A percentile compares a stretch with the other conserved stretches of the same genome.
Conservation (phyloP, 768 basidiomycete genomes). For the Kwoniella shandongensis region DNA sequence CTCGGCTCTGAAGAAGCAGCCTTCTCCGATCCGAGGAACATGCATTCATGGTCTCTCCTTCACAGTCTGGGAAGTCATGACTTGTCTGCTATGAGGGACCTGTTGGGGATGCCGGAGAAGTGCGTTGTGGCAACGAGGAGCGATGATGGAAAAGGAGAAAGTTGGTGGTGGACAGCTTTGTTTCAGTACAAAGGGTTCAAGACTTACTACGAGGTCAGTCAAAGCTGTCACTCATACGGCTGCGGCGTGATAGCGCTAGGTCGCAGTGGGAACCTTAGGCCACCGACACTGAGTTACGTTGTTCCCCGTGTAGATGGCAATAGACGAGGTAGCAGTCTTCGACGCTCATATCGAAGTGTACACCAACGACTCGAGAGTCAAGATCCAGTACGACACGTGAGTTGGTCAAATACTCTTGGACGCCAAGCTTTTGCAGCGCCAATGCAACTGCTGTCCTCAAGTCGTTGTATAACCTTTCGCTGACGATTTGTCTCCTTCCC, state of each 20-base stretch:
- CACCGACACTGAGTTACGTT: not conserved
- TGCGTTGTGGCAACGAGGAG: constrained; percentile 19
- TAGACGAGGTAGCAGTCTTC: constrained; percentile 46
- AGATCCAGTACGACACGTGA: constrained; percentile 38
- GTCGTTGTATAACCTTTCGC: constrained; percentile 1
- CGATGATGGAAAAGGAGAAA: constrained; percentile 4
- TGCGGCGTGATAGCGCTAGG: too few relatives aligned
- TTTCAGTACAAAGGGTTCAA: constrained; percentile 42
- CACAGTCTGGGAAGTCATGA: constrained; percentile 41
- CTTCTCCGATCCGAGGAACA: constrained; percentile 6
- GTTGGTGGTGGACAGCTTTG: constrained; percentile 30
- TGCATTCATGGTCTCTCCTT: constrained; percentile 31
- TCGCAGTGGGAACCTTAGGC: too few relatives aligned
- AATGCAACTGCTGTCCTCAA: not conserved
- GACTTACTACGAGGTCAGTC: constrained; percentile 43
- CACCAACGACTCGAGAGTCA: constrained; percentile 39
- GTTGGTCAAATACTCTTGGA: not conserved
- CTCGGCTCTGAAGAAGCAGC: constrained; percentile 23
- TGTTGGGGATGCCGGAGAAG: constrained; percentile 36
- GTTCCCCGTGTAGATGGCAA: constrained; percentile 25
- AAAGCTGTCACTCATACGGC: too few relatives aligned
- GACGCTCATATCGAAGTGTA: constrained; percentile 51
- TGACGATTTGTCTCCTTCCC: not conserved
- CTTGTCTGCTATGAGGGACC: constrained; percentile 44
- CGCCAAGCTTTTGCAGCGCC: too few relatives aligned